These are phyloP conservation scores for Nakazawaea laoshanensis DNA, from an alignment of 805 yeast genomes.

Conservation along the genomic window DNA sequence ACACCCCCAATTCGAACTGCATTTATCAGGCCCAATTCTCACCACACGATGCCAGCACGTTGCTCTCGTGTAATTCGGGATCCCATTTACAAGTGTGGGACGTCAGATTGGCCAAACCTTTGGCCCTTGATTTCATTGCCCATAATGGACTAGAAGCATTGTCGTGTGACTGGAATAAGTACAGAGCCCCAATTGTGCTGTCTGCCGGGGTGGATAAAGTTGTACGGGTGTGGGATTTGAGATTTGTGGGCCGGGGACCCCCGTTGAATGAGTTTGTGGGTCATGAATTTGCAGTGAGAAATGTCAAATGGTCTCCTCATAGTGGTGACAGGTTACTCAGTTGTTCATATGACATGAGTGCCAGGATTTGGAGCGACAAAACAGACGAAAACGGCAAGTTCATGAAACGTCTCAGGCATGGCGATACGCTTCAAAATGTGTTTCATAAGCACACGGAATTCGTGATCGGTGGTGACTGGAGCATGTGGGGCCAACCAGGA, in stretches of 20 bases:
- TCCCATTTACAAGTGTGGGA: conserved; percentile 81
- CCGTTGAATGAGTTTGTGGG: conserved; percentile 76
- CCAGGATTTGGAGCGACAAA: conserved; percentile 75
- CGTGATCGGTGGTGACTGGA: conserved; percentile 91
- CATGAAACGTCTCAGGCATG: conserved; percentile 35
- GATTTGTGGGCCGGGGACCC: conserved; percentile 43
- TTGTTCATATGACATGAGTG: conserved; percentile 89
- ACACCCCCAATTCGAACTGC: conserved; percentile 38
- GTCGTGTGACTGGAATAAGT: conserved; percentile 85
- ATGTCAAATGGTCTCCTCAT: conserved; percentile 88
- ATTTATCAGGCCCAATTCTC: conserved; percentile 76
- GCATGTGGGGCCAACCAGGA: conserved; percentile 94
- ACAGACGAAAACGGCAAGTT: conserved; percentile 46
- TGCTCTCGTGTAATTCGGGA: conserved; percentile 67
- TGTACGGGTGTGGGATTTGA: conserved; percentile 79
- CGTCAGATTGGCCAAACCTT: conserved; percentile 55
- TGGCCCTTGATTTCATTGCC: conserved; percentile 53
- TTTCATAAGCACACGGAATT: conserved; percentile 78
- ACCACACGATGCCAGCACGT: conserved; percentile 70
- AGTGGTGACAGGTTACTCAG: conserved; percentile 58
- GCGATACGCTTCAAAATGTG: conserved; percentile 44
- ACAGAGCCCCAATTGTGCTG: conserved; percentile 69
- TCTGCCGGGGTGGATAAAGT: conserved; percentile 89
- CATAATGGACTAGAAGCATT: conserved; percentile 79
- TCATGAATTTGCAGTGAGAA: conserved; percentile 83